Conservation (phyloP, 225 moss, liverwort and hornwort species). For the Bryoerythrophyllum caledonicum region DNA sequence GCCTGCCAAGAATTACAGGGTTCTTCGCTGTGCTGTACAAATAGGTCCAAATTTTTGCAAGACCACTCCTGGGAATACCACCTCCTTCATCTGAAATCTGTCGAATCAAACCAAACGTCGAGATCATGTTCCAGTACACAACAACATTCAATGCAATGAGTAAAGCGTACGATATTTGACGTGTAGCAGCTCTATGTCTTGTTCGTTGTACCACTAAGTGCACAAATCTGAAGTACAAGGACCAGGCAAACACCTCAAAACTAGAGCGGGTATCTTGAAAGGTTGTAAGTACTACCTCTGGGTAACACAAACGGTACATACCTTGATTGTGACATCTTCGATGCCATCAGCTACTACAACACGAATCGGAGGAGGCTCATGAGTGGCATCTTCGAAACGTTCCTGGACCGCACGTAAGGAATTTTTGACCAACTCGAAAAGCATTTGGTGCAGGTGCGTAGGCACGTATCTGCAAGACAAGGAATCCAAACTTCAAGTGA, state of each 20-base stretch:
- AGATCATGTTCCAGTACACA: background rate
- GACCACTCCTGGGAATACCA: constrained; percentile 85
- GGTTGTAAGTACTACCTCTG: background rate
- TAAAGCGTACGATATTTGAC: background rate
- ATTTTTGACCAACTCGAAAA: constrained; percentile 86
- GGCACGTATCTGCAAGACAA: constrained; percentile 70
- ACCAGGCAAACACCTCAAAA: background rate
- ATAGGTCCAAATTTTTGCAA: constrained; percentile 85
- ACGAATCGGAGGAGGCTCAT: constrained; percentile 73
- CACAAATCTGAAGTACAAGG: background rate
- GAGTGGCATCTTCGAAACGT: constrained; percentile 66
- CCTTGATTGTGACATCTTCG: constrained; percentile 88
- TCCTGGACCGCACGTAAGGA: constrained; percentile 87
- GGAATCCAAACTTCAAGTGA: background rate
- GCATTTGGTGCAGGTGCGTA: constrained; percentile 86
- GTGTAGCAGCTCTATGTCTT: background rate
- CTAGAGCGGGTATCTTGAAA: background rate
- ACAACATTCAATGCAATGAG: background rate
- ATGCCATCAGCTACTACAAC: constrained; percentile 83
- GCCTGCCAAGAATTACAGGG: constrained; percentile 49
- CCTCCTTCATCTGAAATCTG: constrained; percentile 96
- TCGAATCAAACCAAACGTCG: constrained; percentile 29
- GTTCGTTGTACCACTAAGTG: background rate
- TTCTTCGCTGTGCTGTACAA: constrained; percentile 82
- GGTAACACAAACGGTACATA: constrained; percentile 13